A percentile compares a stretch with the other conserved stretches of the same genome.
Conservation (phyloP, 257 asterid species). For the Mitragyna speciosa region DNA sequence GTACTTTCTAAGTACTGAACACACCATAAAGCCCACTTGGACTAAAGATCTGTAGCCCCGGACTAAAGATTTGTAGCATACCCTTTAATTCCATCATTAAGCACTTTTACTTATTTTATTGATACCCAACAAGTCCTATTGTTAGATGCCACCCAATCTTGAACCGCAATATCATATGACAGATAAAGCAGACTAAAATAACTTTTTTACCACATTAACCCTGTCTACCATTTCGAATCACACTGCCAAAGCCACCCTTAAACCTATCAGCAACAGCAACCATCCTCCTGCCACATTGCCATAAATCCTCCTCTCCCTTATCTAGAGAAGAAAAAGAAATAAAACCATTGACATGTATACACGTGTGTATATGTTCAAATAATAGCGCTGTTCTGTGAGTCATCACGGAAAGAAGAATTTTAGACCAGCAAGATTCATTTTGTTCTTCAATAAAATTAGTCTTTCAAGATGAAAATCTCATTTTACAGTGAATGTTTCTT, state of each 20-base stretch:
- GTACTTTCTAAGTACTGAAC: neutral
- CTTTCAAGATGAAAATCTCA: neutral
- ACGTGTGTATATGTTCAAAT: neutral
- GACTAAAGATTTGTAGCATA: neutral
- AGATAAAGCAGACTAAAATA: neutral
- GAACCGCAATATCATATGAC: neutral
- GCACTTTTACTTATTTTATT: neutral
- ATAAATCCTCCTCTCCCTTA: neutral
- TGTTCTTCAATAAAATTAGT: neutral
- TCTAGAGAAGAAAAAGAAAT: neutral
- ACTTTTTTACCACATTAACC: neutral
- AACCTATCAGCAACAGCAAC: neutral
- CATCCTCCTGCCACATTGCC: neutral
- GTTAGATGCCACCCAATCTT: neutral
- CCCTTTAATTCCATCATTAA: neutral
- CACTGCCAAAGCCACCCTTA: neutral
- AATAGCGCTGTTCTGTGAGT: neutral
- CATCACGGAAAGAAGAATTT: neutral
- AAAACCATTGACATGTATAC: neutral
- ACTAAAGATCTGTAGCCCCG: neutral
- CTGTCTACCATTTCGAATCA: neutral
- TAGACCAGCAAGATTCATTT: neutral
- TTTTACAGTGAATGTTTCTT: neutral
- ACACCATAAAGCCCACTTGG: neutral
- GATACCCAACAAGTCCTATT: neutral